Percentiles rank a stretch among this genome's conserved stretches.
Conservation (phyloP, 2,329 filamentous ascomycete species). For the Ambrosiella xylebori region DNA sequence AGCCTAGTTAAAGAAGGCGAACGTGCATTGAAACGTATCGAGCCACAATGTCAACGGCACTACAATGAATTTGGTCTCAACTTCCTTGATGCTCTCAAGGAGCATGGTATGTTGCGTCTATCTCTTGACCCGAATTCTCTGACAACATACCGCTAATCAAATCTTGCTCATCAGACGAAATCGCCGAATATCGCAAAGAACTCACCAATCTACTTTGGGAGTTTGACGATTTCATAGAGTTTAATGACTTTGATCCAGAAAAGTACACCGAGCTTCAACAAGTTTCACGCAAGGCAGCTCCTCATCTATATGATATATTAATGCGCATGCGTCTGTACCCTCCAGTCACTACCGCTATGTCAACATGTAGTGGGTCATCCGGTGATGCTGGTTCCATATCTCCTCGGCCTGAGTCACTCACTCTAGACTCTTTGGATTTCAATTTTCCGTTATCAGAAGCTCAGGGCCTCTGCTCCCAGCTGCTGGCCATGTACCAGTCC, state of each 20-base stretch:
- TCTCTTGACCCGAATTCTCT: neutral
- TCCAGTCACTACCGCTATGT: neutral
- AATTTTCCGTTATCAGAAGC: neutral
- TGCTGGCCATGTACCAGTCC: neutral
- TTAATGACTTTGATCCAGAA: slow-evolving; percentile 31
- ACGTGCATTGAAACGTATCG: slow-evolving; percentile 31
- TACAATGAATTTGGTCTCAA: slow-evolving; percentile 30
- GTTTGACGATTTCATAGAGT: slow-evolving; percentile 37
- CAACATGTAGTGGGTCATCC: slow-evolving; percentile 6
- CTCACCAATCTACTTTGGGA: slow-evolving; percentile 36
- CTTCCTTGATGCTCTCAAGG: slow-evolving; percentile 35
- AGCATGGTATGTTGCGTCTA: slow-evolving; percentile 29
- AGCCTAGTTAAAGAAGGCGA: slow-evolving; percentile 31
- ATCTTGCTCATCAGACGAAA: slow-evolving; percentile 25
- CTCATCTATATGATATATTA: slow-evolving; percentile 32
- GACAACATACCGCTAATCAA: neutral
- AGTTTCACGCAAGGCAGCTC: slow-evolving; percentile 30
- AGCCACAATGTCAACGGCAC: slow-evolving; percentile 32
- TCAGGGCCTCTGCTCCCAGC: neutral
- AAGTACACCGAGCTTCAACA: slow-evolving; percentile 33
- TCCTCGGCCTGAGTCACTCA: neutral
- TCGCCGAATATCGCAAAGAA: slow-evolving; percentile 29
- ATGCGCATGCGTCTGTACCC: slow-evolving; percentile 33
- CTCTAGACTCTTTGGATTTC: neutral
- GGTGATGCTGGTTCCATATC: slow-evolving; percentile 1